phyloP scores from a whole-genome alignment of 1,284 basidiomycete genomes.

The Cutaneotrichosporon daszewskae region DNA sequence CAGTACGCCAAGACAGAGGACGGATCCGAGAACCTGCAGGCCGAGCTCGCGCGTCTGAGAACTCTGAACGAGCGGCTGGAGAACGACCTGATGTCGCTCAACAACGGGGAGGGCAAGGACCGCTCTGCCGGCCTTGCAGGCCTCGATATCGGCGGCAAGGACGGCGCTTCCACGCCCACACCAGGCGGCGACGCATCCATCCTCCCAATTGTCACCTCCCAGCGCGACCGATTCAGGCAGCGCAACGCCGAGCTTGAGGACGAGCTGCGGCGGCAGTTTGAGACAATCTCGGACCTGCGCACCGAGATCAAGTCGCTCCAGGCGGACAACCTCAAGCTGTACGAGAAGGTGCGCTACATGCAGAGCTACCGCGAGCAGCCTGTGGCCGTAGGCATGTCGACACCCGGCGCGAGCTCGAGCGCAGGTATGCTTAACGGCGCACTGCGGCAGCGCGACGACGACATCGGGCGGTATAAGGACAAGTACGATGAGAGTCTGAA shows the following conservation, averaged over 20 bases:
- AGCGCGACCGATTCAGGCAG: slow-evolving; percentile 90
- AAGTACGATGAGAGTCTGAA: slow-evolving; percentile 96
- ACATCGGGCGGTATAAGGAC: slow-evolving; percentile 80
- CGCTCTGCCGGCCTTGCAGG: slow-evolving; percentile 56
- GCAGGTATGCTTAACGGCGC: slow-evolving; percentile 34
- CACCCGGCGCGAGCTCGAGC: slow-evolving; percentile 6
- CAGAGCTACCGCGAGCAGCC: slow-evolving; percentile 84
- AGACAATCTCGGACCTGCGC: slow-evolving; percentile 82
- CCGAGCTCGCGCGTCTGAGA: slow-evolving; percentile 70
- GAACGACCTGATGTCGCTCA: slow-evolving; percentile 77
- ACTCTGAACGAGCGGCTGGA: slow-evolving; percentile 82
- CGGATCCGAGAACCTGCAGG: slow-evolving; percentile 57
- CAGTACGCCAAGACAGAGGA: slow-evolving; percentile 59
- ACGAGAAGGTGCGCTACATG: slow-evolving; percentile 95
- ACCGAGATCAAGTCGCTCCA: slow-evolving; percentile 82
- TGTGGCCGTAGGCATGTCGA: slow-evolving; percentile 16
- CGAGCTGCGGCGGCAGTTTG: slow-evolving; percentile 91
- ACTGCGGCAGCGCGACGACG: slow-evolving; percentile 52
- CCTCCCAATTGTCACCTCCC: slow-evolving; percentile 90
- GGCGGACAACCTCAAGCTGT: slow-evolving; percentile 86
- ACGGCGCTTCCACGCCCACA: slow-evolving; percentile 49
- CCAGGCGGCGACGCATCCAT: slow-evolving; percentile 78
- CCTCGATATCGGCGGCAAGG: slow-evolving; percentile 60
- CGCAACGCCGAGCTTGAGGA: slow-evolving; percentile 95
- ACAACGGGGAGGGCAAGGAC: slow-evolving; percentile 41